phyloP scores from a whole-genome alignment of 192 early-diverging fungal genomes.

The Rhizophagus clarus region DNA sequence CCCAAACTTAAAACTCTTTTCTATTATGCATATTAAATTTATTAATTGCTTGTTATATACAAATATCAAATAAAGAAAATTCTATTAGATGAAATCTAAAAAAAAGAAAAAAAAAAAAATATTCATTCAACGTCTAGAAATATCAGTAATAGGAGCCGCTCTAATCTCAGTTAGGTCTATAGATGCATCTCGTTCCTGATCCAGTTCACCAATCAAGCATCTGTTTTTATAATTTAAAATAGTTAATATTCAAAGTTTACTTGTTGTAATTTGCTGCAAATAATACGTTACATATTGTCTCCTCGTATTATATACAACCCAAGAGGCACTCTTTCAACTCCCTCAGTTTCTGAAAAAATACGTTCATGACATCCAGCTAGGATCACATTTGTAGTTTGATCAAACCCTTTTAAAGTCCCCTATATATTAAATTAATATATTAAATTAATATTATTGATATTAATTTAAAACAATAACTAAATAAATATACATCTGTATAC shows the following conservation, averaged over 20 bases:
- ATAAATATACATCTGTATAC: slow-evolving; percentile 16
- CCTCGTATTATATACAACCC: slow-evolving; percentile 61
- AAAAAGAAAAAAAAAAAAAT: no score
- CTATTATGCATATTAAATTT: no score
- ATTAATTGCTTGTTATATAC: not conserved
- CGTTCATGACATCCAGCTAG: slow-evolving; percentile 53
- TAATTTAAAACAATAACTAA: not conserved
- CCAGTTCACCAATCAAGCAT: slow-evolving; percentile 42
- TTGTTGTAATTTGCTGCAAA: not conserved
- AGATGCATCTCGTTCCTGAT: slow-evolving; percentile 40
- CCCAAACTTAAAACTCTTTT: no score
- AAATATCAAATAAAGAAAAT: not conserved
- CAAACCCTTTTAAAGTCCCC: slow-evolving; percentile 59
- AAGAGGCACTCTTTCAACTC: slow-evolving; percentile 49
- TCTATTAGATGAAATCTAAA: not conserved
- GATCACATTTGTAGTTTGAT: slow-evolving; percentile 59
- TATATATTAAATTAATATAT: slow-evolving; percentile 24
- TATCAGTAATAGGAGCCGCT: slow-evolving; percentile 37
- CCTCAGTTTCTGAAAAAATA: slow-evolving; percentile 49
- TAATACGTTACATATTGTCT: slow-evolving; percentile 45
- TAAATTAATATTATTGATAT: not conserved
- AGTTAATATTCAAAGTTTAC: not conserved
- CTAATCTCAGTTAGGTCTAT: slow-evolving; percentile 39
- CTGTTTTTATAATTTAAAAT: slow-evolving; percentile 28
- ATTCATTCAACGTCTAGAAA: slow-evolving; percentile 22